These are phyloP conservation scores for Fusarium phyllophilum DNA, from an alignment of 2,329 filamentous ascomycete genomes.

Conservation along the genomic window DNA sequence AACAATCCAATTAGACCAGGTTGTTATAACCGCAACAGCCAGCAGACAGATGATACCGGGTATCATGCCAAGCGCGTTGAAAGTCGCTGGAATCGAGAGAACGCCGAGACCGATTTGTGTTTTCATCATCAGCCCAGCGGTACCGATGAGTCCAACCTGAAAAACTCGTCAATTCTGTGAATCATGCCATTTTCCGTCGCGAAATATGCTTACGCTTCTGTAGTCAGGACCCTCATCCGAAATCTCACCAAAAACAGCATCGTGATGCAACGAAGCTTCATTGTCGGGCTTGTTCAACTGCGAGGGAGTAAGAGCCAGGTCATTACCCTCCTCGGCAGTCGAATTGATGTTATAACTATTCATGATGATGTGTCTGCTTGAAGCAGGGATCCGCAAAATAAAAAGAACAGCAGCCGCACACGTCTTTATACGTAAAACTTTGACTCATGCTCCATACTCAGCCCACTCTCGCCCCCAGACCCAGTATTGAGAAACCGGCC, in stretches of 20 bases:
- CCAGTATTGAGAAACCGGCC: background rate
- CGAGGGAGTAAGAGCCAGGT: background rate
- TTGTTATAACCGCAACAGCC: conserved; percentile 55
- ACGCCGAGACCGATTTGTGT: conserved; percentile 58
- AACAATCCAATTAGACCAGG: conserved; percentile 60
- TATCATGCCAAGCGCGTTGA: conserved; percentile 58
- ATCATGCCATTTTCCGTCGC: background rate
- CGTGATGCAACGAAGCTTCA: conserved; percentile 21
- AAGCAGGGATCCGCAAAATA: background rate
- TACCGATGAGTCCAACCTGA: conserved; percentile 54
- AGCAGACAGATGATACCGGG: conserved; percentile 58
- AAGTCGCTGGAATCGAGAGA: conserved; percentile 58
- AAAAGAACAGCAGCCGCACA: background rate
- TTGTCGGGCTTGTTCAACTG: background rate
- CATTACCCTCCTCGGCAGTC: background rate
- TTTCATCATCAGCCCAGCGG: conserved; percentile 58
- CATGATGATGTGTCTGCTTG: background rate
- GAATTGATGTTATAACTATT: background rate
- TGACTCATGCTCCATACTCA: conserved; percentile 6
- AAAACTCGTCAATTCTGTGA: conserved; percentile 14
- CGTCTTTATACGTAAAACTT: conserved; percentile 4
- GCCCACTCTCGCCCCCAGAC: conserved; percentile 4
- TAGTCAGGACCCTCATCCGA: conserved; percentile 46
- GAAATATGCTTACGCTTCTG: conserved; percentile 38
- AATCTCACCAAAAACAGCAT: conserved; percentile 47